Conservation (phyloP, 768 basidiomycete genomes). For the Tubosaeta brunneosetosa region DNA sequence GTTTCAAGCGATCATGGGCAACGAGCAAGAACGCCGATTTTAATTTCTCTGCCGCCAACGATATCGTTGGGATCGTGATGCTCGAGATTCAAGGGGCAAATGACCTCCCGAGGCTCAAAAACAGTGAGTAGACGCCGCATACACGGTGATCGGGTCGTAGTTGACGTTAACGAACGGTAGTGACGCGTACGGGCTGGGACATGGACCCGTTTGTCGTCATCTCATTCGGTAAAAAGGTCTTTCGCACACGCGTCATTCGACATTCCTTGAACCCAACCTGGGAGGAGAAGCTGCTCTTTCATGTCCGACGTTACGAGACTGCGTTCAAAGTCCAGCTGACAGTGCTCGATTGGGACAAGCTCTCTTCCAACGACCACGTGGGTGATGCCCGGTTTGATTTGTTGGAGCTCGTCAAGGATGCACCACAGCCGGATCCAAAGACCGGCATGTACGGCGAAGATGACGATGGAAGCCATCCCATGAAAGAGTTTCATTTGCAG, state of each 20-base stretch:
- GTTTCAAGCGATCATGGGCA: constrained; percentile 39
- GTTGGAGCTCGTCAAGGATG: constrained; percentile 59
- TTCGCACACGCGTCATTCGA: constrained; percentile 84
- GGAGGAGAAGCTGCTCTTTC: constrained; percentile 95
- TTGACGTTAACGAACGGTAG: constrained; percentile 32
- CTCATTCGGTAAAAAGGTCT: constrained; percentile 96
- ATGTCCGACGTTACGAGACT: constrained; percentile 84
- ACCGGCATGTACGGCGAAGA: constrained; percentile 44
- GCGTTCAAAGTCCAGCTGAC: constrained; percentile 73
- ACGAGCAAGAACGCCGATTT: constrained; percentile 39
- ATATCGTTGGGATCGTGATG: constrained; percentile 93
- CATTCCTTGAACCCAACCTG: constrained; percentile 83
- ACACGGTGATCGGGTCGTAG: background rate
- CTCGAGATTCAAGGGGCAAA: constrained; percentile 81
- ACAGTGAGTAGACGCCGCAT: constrained; percentile 53
- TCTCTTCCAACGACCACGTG: constrained; percentile 82
- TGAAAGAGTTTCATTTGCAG: constrained; percentile 70
- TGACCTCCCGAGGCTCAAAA: constrained; percentile 81
- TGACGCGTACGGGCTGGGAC: constrained; percentile 86
- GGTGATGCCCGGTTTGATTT: constrained; percentile 75
- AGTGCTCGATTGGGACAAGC: constrained; percentile 96
- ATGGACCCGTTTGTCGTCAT: constrained; percentile 98
- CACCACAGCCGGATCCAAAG: constrained; percentile 58
- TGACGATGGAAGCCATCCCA: constrained; percentile 38
- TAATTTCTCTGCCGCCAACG: constrained; percentile 66